Evolutionary conservation across 2,329 filamentous ascomycete species (phyloP), one percentile per base, ranked within the genome.

Genomic region (Bipolaris bicolor): DNA sequence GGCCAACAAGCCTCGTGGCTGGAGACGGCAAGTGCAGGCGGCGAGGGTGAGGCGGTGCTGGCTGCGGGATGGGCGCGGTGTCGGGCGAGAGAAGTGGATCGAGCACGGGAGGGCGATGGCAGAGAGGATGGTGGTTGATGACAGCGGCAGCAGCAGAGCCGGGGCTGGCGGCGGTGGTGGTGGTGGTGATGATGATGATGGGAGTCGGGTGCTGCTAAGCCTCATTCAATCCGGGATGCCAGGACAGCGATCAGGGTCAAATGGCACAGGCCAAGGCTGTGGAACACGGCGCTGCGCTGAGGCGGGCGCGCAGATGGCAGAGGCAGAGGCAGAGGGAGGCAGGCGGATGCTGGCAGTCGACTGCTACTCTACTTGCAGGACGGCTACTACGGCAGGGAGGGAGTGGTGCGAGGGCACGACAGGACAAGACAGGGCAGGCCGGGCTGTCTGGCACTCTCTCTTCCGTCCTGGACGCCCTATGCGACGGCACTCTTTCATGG

Each of bases 161-260:
- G 33, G 33, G 13, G 33, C 33, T 34, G 33, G 36, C 36, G 36
- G 10, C 16, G 37, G 37, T 15, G 37, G 3, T 40, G 37, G 9
- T 40, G 41, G 11, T 44, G 48, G 24, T 16, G 16, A 24, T 29
- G 33, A 33, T 40, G 47, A 20, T 40, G 47, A 40, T 40, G 24
- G 26, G 13, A 20, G 36, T 34, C 40, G 37, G 49, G 49, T 49
- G 54, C 54, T 57, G 49, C 54, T 57, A 57, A 53, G 54, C 54
- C 54, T 53, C 54, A 53, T 57, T 47, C 54, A 53, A 57, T 43
- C 54, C 34, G 34, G 37, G 43, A 44, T 36, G 36, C 43, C 45
- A 53, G 47, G 43, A 39, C 49, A 57, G 54, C 54, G 54, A 57
- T 57, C 54, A 52, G 54, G 54, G 54, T 52, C 52, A 36, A 34